Conservation (phyloP, 2,329 filamentous ascomycete species). For the Clarireedia monteithiana region DNA sequence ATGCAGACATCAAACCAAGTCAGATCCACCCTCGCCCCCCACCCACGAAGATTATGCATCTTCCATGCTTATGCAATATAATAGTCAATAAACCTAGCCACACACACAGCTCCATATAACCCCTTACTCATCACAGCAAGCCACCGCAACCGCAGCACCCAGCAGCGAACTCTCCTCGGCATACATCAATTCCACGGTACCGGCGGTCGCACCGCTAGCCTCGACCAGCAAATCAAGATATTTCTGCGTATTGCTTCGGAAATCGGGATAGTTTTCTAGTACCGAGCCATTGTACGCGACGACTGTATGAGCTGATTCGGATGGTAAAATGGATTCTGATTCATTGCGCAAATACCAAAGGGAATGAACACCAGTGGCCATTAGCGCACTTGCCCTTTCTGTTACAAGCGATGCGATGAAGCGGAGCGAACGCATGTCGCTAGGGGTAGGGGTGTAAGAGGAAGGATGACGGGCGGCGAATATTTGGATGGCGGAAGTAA, state of each 20-base stretch:
- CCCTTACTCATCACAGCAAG: constrained; percentile 18
- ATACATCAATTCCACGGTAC: constrained; percentile 53
- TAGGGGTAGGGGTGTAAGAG: constrained; percentile 34
- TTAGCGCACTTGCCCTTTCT: constrained; percentile 49
- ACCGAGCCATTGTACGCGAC: constrained; percentile 78
- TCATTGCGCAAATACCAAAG: constrained; percentile 50
- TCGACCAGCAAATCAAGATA: constrained; percentile 54
- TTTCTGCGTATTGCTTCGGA: constrained; percentile 52
- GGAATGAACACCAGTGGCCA: constrained; percentile 51
- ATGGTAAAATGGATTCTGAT: constrained; percentile 31
- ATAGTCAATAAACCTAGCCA: too few species aligned
- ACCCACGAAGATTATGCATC: too few species aligned
- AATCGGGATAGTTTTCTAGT: constrained; percentile 69
- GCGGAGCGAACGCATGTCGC: constrained; percentile 46
- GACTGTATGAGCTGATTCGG: constrained; percentile 39
- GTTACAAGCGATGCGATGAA: constrained; percentile 47
- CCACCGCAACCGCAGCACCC: constrained; percentile 65
- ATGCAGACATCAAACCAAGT: too few species aligned
- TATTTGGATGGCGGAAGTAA: constrained; percentile 33
- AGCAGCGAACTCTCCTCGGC: constrained; percentile 68
- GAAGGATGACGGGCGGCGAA: constrained; percentile 44
- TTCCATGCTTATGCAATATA: background rate
- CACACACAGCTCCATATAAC: too few species aligned
- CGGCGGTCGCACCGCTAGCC: constrained; percentile 32
- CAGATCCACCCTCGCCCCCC: too few species aligned